These are phyloP conservation scores for Yamagishiella unicocca DNA, from an alignment of 139 green algal species.

Conservation along the genomic window DNA sequence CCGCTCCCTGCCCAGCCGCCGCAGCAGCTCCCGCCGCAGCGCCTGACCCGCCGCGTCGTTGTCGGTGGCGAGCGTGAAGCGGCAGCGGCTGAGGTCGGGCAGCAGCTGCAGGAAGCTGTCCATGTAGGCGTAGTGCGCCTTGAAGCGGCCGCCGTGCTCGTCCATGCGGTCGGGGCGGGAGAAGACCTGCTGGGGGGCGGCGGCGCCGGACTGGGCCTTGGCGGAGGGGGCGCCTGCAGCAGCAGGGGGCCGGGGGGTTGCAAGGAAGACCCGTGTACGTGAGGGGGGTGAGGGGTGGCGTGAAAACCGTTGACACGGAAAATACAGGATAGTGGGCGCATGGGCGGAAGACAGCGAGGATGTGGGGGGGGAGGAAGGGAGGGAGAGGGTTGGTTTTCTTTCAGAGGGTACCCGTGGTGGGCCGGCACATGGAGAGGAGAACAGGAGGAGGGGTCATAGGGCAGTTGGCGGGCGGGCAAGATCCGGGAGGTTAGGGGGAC, in stretches of 20 bases:
- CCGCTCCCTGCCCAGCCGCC: conserved; percentile 83
- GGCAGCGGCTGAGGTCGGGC: conserved; percentile 37
- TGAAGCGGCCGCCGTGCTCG: conserved; percentile 4
- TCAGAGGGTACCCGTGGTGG: neutral
- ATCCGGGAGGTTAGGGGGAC: too few species aligned
- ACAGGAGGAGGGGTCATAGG: too few species aligned
- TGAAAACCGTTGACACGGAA: too few species aligned
- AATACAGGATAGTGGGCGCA: too few species aligned
- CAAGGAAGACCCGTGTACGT: too few species aligned
- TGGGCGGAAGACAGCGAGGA: too few species aligned
- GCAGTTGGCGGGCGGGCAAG: neutral
- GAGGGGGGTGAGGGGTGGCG: too few species aligned
- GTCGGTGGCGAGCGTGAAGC: conserved; percentile 85
- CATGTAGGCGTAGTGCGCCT: conserved; percentile 83
- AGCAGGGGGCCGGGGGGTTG: too few species aligned
- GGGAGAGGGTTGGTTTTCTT: neutral
- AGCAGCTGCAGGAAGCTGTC: conserved; percentile 81
- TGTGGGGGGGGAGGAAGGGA: neutral
- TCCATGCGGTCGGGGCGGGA: neutral
- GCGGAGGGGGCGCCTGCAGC: conserved; percentile 17
- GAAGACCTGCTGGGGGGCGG: neutral
- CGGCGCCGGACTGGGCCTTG: neutral
- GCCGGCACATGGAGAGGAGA: too few species aligned
- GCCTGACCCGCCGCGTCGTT: conserved; percentile 85
- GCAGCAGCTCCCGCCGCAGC: conserved; percentile 89